These are phyloP conservation scores for Austropuccinia psidii DNA, from an alignment of 1,284 basidiomycete genomes.

Conservation along the genomic window DNA sequence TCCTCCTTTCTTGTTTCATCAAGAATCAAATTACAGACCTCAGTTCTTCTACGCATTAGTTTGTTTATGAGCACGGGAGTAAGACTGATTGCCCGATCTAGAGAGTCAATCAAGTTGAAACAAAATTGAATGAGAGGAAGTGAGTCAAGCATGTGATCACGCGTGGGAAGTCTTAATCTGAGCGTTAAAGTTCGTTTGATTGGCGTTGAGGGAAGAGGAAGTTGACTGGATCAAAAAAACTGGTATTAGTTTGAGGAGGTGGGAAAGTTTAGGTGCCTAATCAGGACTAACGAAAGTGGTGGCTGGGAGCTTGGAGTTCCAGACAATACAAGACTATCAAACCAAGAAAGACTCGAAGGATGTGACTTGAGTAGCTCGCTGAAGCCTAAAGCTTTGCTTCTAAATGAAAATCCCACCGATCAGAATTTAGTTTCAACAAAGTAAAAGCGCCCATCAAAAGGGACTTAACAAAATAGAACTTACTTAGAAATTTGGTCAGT, in stretches of 20 bases:
- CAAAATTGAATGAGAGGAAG: constrained; percentile 4
- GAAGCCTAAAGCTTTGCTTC: constrained; percentile 16
- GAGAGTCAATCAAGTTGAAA: constrained; percentile 20
- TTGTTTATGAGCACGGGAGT: background rate
- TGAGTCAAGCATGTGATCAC: background rate
- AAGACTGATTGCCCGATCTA: constrained; percentile 3
- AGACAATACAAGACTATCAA: constrained; percentile 30
- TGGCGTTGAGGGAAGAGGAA: background rate
- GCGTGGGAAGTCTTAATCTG: constrained; percentile 16
- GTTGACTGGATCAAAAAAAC: background rate
- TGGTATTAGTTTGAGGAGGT: background rate
- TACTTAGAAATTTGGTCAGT: constrained; percentile 67
- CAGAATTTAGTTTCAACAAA: background rate
- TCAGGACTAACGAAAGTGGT: background rate
- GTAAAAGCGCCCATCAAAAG: background rate
- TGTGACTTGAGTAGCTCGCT: constrained; percentile 10
- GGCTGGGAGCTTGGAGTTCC: constrained; percentile 25
- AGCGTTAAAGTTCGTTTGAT: constrained; percentile 22
- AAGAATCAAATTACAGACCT: background rate
- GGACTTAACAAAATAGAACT: background rate
- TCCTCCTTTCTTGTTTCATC: constrained; percentile 3
- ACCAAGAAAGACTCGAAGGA: constrained; percentile 18
- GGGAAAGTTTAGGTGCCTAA: background rate
- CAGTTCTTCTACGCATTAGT: constrained; percentile 6
- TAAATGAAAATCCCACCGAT: background rate